A percentile compares a stretch with the other conserved stretches of the same genome.
Evolutionary conservation across 805 yeast genomes (phyloP).

Genomic region (Scheffersomyces amazonensis): DNA sequence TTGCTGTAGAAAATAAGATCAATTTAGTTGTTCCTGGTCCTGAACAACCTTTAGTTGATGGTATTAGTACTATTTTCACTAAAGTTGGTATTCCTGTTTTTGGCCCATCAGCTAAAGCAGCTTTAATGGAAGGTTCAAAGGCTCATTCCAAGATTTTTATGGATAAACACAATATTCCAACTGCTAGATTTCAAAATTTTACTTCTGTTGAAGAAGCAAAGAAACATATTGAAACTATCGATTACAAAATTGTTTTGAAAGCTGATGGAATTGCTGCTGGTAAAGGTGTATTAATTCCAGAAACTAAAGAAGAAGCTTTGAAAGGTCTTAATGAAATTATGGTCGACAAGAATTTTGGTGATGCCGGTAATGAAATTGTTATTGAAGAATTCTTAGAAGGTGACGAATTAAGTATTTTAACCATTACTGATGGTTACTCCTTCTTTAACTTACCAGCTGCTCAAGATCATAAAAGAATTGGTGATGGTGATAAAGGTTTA

Average conservation of each 20-base stretch:
- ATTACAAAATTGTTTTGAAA: conserved; percentile 83
- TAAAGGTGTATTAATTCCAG: conserved; percentile 94
- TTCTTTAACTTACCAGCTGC: conserved; percentile 92
- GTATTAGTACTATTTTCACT: conserved; percentile 69
- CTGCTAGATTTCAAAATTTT: conserved; percentile 88
- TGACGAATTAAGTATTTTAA: conserved; percentile 90
- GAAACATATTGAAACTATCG: conserved; percentile 59
- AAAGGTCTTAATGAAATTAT: conserved; percentile 83
- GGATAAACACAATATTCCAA: conserved; percentile 89
- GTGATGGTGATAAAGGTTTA: conserved; percentile 89
- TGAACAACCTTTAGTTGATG: conserved; percentile 98
- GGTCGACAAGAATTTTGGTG: conserved; percentile 86
- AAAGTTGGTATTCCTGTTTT: conserved; percentile 91
- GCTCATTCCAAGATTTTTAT: conserved; percentile 91
- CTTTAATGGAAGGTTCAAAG: conserved; percentile 95
- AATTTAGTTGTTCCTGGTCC: conserved; percentile 94
- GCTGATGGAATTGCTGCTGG: conserved; percentile 99
- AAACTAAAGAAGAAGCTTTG: conserved; percentile 76
- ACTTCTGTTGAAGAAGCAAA: conserved; percentile 72
- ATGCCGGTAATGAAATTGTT: conserved; percentile 90
- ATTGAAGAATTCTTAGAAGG: conserved; percentile 96
- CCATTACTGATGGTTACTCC: conserved; percentile 92
- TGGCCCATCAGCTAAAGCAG: conserved; percentile 93
- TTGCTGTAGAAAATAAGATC: conserved; percentile 67
- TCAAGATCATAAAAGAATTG: conserved; percentile 95